phyloP scores from a whole-genome alignment of 768 basidiomycete genomes.

The Dacryopinax primogenitus region DNA sequence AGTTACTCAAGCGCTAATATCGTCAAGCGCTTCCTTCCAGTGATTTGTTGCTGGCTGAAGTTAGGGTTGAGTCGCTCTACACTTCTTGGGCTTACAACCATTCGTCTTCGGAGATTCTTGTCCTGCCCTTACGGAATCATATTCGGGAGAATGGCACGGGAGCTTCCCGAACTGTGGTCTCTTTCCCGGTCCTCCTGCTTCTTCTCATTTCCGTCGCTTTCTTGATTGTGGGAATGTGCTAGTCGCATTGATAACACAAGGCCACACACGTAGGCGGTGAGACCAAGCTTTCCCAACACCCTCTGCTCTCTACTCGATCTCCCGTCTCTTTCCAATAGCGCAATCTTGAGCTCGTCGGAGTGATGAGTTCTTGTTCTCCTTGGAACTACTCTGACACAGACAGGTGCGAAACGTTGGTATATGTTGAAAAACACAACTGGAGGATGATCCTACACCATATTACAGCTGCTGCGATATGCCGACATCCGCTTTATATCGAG shows the following conservation, averaged over 20 bases:
- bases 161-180: conserved; percentile 2
- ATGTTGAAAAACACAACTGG: background rate
- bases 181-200: background rate
- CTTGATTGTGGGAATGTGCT: conserved; percentile 6
- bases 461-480: background rate
- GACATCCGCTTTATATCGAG: background rate
- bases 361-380: background rate
- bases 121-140: background rate
- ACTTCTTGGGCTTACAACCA: too few relatives aligned
- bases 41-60: background rate
- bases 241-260: conserved; percentile 7
- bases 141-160: background rate
- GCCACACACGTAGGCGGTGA: background rate
- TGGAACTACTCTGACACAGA: background rate
- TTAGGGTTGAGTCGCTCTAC: background rate
- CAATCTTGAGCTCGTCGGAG: background rate
- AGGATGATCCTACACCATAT: conserved; percentile 6
- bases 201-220: background rate
- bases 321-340: background rate
- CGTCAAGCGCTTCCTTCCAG: background rate
- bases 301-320: background rate
- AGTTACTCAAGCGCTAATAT: background rate
- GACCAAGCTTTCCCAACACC: background rate
- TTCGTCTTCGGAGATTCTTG: too few relatives aligned
- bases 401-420: conserved; percentile 6